Evolutionary conservation across 2,329 filamentous ascomycete genomes (phyloP), one percentile per base, ranked within the genome.

Genomic region (Exserohilum rostratum): DNA sequence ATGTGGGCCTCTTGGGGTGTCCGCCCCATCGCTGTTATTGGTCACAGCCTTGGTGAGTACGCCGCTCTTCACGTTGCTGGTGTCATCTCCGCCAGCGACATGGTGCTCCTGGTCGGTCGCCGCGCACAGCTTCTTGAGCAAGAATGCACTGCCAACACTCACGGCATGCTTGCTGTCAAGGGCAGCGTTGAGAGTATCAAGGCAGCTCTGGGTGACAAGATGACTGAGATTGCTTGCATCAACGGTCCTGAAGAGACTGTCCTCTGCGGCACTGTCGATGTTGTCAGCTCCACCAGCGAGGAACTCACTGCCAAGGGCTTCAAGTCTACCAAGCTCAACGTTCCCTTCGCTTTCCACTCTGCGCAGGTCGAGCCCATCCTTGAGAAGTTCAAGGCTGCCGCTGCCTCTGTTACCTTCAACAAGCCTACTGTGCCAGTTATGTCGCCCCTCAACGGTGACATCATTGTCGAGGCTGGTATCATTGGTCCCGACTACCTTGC

Each of bases 181-280:
- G 78, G 76, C 43, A 78, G 74, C 48, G 76, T 66, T 38, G 80
- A 85, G 22, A 78, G 82, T 5, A 83, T 87, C 54, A 79, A 76
- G 39, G 79, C 83, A 20, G 81, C 81, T 46, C 74, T 82, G 55
- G 80, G 85, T 15, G 69, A 72, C 51, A 77, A 78, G 61, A 79
- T 79, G 64, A 76, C 76, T 30, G 81, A 84, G 62, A 76, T 87
- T 56, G 88, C 90, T 13, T 95, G 91, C 77, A 83, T 91, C 70
- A 96, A 96, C 64, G 86, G 88, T 0, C 86, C 87, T 0, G 80
- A 85, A 46, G 89, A 91, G 69, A 92, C 87, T 9, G 91, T 95
- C 2, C 79, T 95, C n/a, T 85, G 84, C 57, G 85, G 84, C 13
- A 82, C 81, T 50, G 82, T 84, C 45, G 79, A 85, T 34, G 80